Evolutionary conservation across 2,329 filamentous ascomycete species (phyloP).

Genomic region (Scleromitrula shiraiana): DNA sequence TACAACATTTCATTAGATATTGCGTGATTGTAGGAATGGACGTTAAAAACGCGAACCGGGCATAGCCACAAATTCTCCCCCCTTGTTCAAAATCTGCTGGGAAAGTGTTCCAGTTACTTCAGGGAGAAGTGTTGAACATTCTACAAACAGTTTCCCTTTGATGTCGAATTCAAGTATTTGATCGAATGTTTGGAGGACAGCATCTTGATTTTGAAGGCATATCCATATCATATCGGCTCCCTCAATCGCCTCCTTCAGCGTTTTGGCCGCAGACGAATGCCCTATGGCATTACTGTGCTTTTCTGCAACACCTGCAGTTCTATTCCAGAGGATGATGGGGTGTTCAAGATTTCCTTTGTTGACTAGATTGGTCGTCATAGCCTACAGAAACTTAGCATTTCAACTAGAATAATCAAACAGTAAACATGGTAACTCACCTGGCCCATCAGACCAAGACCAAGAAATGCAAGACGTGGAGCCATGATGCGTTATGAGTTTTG

Average conservation of each 20-base stretch:
- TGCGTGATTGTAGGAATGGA: neutral
- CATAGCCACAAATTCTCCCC: slow-evolving; percentile 6
- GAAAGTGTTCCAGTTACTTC: neutral
- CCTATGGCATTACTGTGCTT: neutral
- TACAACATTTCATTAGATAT: neutral
- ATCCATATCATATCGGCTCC: neutral
- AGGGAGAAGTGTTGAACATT: slow-evolving; percentile 1
- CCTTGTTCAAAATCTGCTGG: neutral
- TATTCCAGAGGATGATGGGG: neutral
- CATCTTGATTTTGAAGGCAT: neutral
- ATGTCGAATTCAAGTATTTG: neutral
- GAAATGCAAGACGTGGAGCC: neutral
- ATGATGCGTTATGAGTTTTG: no score
- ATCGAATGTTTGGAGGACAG: neutral
- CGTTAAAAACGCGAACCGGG: neutral
- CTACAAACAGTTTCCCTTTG: slow-evolving; percentile 4
- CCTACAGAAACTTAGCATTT: neutral
- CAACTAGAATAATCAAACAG: neutral
- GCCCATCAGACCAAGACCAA: neutral
- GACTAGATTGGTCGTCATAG: neutral
- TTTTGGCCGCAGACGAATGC: neutral
- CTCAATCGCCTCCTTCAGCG: neutral
- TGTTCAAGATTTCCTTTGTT: neutral
- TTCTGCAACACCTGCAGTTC: neutral
- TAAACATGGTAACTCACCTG: neutral